phyloP scores from a whole-genome alignment of 371 early-diverging fungal species.

The Actinomortierella wolfii region DNA sequence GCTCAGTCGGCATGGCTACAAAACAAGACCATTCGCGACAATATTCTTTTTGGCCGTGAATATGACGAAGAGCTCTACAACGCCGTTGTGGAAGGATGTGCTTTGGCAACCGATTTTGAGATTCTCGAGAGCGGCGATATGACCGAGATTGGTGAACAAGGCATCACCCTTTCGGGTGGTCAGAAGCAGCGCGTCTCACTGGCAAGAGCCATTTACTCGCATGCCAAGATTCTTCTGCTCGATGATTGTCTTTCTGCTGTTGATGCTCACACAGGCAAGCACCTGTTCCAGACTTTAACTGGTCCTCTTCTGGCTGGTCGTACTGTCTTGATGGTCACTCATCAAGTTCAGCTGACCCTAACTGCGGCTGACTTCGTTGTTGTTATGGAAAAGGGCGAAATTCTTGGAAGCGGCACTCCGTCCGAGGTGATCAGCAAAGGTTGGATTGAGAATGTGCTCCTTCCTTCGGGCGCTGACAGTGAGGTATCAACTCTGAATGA shows the following conservation, averaged over 20 bases:
- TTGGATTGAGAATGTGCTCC: slow-evolving; percentile 53
- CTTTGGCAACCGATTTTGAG: slow-evolving; percentile 74
- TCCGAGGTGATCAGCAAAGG: slow-evolving; percentile 48
- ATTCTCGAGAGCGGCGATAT: slow-evolving; percentile 83
- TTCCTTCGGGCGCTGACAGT: slow-evolving; percentile 10
- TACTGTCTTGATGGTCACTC: slow-evolving; percentile 87
- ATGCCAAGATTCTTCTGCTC: slow-evolving; percentile 71
- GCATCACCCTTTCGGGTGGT: slow-evolving; percentile 78
- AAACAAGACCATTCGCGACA: slow-evolving; percentile 82
- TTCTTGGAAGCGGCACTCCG: slow-evolving; percentile 50
- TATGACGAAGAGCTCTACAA: slow-evolving; percentile 70
- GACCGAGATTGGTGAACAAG: slow-evolving; percentile 93
- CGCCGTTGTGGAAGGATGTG: slow-evolving; percentile 66
- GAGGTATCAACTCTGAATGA: slow-evolving; percentile 19
- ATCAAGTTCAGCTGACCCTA: slow-evolving; percentile 81
- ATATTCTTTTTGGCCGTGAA: slow-evolving; percentile 81
- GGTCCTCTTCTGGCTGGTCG: slow-evolving; percentile 73
- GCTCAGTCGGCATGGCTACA: slow-evolving; percentile 89
- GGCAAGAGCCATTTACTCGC: slow-evolving; percentile 84
- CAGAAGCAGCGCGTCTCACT: slow-evolving; percentile 82
- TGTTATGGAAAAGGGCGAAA: slow-evolving; percentile 65
- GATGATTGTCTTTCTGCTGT: slow-evolving; percentile 88
- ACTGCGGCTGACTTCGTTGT: slow-evolving; percentile 67
- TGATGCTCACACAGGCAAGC: slow-evolving; percentile 88
- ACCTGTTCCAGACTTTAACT: slow-evolving; percentile 69